These are phyloP conservation scores for Pisolithus albus DNA, from an alignment of 768 basidiomycete species.

Conservation along the genomic window DNA sequence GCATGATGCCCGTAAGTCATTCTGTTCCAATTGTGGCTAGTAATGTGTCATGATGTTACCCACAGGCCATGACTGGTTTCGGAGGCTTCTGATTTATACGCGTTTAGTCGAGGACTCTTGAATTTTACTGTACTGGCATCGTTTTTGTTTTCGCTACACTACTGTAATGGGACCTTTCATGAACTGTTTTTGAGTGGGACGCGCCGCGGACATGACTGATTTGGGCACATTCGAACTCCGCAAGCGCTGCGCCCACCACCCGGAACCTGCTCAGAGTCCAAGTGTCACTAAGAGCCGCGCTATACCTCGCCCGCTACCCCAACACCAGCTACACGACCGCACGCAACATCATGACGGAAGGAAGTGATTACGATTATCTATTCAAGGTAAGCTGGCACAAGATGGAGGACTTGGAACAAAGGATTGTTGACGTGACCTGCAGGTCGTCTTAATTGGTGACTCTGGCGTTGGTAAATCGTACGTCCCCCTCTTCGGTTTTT, in stretches of 20 bases:
- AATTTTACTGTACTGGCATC: slow-evolving; percentile 23
- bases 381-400: slow-evolving; percentile 72
- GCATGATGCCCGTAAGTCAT: slow-evolving; percentile 58
- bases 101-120: slow-evolving; percentile 3
- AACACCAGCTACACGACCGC: slow-evolving; percentile 1
- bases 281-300: slow-evolving; percentile 4
- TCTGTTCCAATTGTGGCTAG: background rate
- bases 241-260: slow-evolving; percentile 2
- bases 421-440: background rate
- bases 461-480: slow-evolving; percentile 99
- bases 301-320: background rate
- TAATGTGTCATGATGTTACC: background rate
- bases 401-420: background rate
- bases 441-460: slow-evolving; percentile 99
- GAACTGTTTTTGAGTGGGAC: background rate
- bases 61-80: slow-evolving; percentile 61
- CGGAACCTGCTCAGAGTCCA: slow-evolving; percentile 1
- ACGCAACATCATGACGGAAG: slow-evolving; percentile 72
- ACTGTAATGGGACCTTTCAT: slow-evolving; percentile 15
- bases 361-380: slow-evolving; percentile 95
- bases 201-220: background rate
- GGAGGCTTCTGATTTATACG: slow-evolving; percentile 31
- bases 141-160: slow-evolving; percentile 7
- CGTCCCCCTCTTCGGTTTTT: slow-evolving; percentile 32
- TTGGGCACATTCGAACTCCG: slow-evolving; percentile 26